Base-by-base conservation (phyloP, 495 filamentous ascomycete species). In the Hypoxylon crocopeplum region DNA sequence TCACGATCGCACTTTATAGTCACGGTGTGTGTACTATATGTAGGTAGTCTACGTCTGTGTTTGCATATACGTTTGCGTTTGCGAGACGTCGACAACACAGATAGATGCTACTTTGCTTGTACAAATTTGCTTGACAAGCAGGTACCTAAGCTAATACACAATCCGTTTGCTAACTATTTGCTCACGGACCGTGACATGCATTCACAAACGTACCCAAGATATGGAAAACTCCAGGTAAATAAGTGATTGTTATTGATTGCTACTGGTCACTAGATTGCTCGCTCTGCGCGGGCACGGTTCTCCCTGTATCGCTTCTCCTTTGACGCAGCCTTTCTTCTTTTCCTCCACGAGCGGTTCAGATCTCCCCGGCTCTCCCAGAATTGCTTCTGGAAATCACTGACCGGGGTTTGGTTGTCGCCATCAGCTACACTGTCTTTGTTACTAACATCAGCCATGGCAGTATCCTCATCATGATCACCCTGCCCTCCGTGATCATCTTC, bases 291-390 rank as follows among this genome's bases (percentile, higher is more conserved):
- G 58, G 81, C 82, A 65, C 81, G 84, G 64, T 94, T 96, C 60
- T 96, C 92, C 64, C 88, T 82, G 72, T 96, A 90, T 63, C 93
- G 80, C 77, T 90, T 91, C 72, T 89, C 86, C 79, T 98, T 98
- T 33, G 85, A 80, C 36, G 82, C 88, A 62, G 92, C 82, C 68
- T 93, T 87, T 52, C 90, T 83, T 62, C 90, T 72, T 72, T 86
- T 89, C 77, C 93, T 97, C 93, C 93, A 98, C 2, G 88, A 88
- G 19, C 92, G 80, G 69, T 97, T 98, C 47, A 88, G 85, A 36
- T 97, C 91, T 1, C 93, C 92, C 1, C 93, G 81, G 55, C 93
- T 82, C 70, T 95, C 92, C 84, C 89, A 98, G 72, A 97, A 98
- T 84, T 87, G 92, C 67, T 93, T 90, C 33, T 87, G 80, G 73